Percentiles rank a stretch among this genome's conserved stretches.
Conservation (phyloP, 805 yeast species). For the Sugiyamaella marilandica region DNA sequence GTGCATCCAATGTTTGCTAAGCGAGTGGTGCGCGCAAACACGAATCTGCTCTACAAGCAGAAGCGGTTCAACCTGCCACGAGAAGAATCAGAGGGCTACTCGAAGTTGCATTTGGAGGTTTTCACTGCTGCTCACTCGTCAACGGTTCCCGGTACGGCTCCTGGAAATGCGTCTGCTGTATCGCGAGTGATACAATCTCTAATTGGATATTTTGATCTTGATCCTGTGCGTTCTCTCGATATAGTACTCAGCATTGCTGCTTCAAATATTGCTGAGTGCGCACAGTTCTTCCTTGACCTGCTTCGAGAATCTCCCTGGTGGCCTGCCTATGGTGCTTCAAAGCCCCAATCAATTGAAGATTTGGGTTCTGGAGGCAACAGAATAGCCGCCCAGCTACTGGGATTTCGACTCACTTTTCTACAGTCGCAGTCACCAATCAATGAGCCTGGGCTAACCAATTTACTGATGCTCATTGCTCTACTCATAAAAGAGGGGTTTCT, state of each 20-base stretch:
- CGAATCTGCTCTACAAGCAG: constrained; percentile 42
- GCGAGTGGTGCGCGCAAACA: constrained; percentile 39
- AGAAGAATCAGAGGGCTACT: constrained; percentile 76
- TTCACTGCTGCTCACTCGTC: constrained; percentile 37
- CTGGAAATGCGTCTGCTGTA: constrained; percentile 31
- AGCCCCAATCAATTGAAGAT: constrained; percentile 11
- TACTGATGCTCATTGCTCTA: constrained; percentile 42
- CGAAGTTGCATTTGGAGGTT: constrained; percentile 54
- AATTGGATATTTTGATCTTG: constrained; percentile 72
- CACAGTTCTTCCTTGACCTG: constrained; percentile 45
- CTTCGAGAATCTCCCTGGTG: constrained; percentile 61
- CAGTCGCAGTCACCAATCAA: neutral
- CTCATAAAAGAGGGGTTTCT: constrained; percentile 63
- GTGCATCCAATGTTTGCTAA: constrained; percentile 33
- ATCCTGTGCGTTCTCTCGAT: constrained; percentile 66
- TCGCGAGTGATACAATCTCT: constrained; percentile 48
- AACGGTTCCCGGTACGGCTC: constrained; percentile 18
- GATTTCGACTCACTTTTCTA: constrained; percentile 37
- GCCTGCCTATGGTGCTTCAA: constrained; percentile 45
- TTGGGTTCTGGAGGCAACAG: constrained; percentile 52
- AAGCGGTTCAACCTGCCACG: constrained; percentile 61
- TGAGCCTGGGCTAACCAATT: neutral
- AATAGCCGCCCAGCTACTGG: constrained; percentile 51
- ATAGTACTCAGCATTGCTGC: constrained; percentile 52
- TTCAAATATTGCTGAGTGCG: constrained; percentile 40